Conservation (phyloP, 306 rosid genomes). For the Cyclanthera cordifolia region DNA sequence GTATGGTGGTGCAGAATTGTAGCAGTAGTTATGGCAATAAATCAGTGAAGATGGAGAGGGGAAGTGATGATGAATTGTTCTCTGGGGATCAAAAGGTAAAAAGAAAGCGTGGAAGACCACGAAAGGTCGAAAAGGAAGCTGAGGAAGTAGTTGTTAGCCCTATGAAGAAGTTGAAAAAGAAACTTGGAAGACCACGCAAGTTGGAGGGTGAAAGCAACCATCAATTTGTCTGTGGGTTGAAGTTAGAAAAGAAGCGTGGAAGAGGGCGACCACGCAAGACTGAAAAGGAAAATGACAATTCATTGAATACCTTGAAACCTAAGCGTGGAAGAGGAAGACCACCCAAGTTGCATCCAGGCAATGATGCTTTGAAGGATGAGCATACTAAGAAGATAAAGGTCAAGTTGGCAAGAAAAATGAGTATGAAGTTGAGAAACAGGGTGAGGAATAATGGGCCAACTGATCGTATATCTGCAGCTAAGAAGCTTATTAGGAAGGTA, state of each 20-base stretch:
- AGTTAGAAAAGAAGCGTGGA: constrained; percentile 17
- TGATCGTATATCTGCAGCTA: constrained; percentile 16
- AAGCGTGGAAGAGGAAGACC: constrained; percentile 48
- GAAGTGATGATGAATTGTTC: neutral
- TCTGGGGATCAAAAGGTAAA: constrained; percentile 1
- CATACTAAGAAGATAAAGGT: constrained; percentile 22
- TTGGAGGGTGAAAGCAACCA: constrained; percentile 4
- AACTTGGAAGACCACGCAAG: constrained; percentile 19
- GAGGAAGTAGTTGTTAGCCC: constrained; percentile 1
- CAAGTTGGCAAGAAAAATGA: constrained; percentile 10
- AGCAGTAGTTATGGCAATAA: constrained; percentile 21
- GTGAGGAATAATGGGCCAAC: constrained; percentile 16
- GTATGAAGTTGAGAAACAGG: constrained; percentile 19
- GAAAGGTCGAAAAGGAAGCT: constrained; percentile 17
- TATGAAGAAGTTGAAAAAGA: constrained; percentile 13
- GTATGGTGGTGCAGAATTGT: constrained; percentile 13
- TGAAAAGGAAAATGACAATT: constrained; percentile 14
- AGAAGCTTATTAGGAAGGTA: constrained; percentile 22
- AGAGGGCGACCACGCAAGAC: constrained; percentile 24
- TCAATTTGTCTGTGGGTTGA: constrained; percentile 2
- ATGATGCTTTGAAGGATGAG: constrained; percentile 18
- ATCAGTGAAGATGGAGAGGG: constrained; percentile 23
- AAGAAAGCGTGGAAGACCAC: constrained; percentile 26
- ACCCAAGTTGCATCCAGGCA: constrained; percentile 10
- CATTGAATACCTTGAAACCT: constrained; percentile 16